Percentiles rank a stretch among this genome's conserved stretches.
Evolutionary conservation across 2,329 filamentous ascomycete genomes (phyloP).

Genomic region (Hypoxylon sp.): DNA sequence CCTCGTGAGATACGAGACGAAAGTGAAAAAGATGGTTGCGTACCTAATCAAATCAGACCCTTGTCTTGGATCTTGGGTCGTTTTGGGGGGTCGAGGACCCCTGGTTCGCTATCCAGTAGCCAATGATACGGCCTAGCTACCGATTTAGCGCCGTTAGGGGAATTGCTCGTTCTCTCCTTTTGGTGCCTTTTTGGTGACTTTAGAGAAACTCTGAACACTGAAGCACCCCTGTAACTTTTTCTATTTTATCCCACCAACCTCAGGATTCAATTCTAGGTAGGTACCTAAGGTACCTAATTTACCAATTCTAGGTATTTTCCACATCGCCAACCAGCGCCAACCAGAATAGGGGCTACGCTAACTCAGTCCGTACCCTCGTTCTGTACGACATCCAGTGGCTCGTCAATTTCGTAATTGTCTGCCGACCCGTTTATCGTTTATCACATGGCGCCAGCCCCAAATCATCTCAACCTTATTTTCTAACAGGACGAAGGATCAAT

Average conservation of each 20-base stretch:
- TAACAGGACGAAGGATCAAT: slow-evolving; percentile 22
- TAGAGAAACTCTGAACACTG: slow-evolving; percentile 8
- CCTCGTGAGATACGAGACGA: too few relatives aligned
- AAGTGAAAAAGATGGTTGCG: slow-evolving; percentile 34
- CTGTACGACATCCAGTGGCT: slow-evolving; percentile 35
- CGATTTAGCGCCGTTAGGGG: slow-evolving; percentile 22
- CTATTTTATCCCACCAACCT: slow-evolving; percentile 12
- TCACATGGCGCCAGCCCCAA: slow-evolving; percentile 26
- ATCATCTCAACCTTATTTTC: slow-evolving; percentile 30
- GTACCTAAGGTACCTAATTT: slow-evolving; percentile 28
- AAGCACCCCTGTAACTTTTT: slow-evolving; percentile 7
- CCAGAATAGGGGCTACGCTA: slow-evolving; percentile 6
- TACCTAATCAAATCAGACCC: slow-evolving; percentile 35
- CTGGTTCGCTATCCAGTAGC: slow-evolving; percentile 25
- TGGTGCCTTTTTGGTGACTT: slow-evolving; percentile 24
- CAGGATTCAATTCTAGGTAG: too few relatives aligned
- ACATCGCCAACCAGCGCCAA: too few relatives aligned
- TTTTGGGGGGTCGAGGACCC: slow-evolving; percentile 22
- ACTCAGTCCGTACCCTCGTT: slow-evolving; percentile 7
- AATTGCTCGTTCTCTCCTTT: slow-evolving; percentile 24
- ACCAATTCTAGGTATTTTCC: not conserved
- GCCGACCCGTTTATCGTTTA: slow-evolving; percentile 20
- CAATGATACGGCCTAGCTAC: slow-evolving; percentile 29
- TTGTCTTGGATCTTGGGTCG: slow-evolving; percentile 11
- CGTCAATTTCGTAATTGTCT: slow-evolving; percentile 14